phyloP scores from a whole-genome alignment of 495 filamentous ascomycete species.

The Halenospora varia region DNA sequence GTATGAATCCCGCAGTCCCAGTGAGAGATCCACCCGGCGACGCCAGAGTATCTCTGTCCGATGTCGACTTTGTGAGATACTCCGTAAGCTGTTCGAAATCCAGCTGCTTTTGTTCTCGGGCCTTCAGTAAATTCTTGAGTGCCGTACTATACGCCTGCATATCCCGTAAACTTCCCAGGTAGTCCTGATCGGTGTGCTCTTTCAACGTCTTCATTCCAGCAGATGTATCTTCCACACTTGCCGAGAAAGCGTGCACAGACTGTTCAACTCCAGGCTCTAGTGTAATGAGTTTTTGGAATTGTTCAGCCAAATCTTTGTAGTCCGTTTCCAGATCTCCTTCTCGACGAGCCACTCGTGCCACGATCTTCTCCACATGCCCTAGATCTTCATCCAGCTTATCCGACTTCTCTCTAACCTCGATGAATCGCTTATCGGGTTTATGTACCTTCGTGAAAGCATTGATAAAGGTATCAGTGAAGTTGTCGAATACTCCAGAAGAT shows the following conservation, averaged over 20 bases:
- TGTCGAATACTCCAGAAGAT: conserved; percentile 75
- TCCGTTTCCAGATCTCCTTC: conserved; percentile 87
- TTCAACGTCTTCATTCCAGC: conserved; percentile 69
- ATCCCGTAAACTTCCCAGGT: conserved; percentile 83
- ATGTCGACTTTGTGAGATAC: conserved; percentile 83
- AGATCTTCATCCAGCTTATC: conserved; percentile 96
- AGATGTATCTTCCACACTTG: conserved; percentile 77
- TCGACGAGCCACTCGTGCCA: conserved; percentile 81
- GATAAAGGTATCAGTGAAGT: conserved; percentile 91
- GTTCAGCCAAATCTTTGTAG: conserved; percentile 81
- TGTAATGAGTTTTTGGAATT: conserved; percentile 87
- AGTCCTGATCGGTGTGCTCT: conserved; percentile 94
- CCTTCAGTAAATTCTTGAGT: conserved; percentile 82
- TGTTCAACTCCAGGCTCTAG: conserved; percentile 86
- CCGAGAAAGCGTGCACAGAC: conserved; percentile 77
- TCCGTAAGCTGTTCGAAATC: conserved; percentile 95
- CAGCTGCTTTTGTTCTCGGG: conserved; percentile 94
- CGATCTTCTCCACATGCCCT: conserved; percentile 86
- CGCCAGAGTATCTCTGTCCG: conserved; percentile 84
- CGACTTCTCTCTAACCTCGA: conserved; percentile 88
- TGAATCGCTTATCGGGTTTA: conserved; percentile 91
- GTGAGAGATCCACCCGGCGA: conserved; percentile 56
- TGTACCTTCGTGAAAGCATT: conserved; percentile 96
- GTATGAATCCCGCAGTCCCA: conserved; percentile 82
- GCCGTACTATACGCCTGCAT: conserved; percentile 89